These are phyloP conservation scores for Penicillium coprophilum DNA, from an alignment of 495 filamentous ascomycete genomes.

Conservation along the genomic window DNA sequence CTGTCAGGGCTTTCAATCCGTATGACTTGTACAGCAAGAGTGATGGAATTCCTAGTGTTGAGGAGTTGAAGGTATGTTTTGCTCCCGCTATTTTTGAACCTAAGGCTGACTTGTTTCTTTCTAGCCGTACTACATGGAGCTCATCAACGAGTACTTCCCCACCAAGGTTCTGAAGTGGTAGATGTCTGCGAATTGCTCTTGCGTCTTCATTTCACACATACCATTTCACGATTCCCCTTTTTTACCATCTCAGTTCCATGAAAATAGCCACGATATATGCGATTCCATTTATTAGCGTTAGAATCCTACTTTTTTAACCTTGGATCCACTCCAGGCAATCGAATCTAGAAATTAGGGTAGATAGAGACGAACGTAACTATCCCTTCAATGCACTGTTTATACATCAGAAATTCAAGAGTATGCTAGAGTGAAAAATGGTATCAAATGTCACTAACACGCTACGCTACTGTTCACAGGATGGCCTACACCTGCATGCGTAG, in stretches of 20 bases:
- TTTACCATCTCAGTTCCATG: neutral
- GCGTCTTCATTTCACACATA: neutral
- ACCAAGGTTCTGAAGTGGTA: slow-evolving; percentile 76
- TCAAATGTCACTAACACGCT: too few species aligned
- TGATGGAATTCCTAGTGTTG: slow-evolving; percentile 70
- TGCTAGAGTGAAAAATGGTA: too few species aligned
- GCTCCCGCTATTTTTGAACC: neutral
- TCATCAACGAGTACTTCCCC: slow-evolving; percentile 85
- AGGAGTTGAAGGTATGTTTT: slow-evolving; percentile 48
- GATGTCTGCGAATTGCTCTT: slow-evolving; percentile 6
- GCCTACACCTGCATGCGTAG: too few species aligned
- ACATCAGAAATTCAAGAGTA: neutral
- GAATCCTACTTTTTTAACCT: neutral
- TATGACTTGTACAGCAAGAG: slow-evolving; percentile 94
- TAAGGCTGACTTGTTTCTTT: neutral
- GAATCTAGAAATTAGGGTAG: neutral
- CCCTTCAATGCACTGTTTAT: neutral
- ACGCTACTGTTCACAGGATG: too few species aligned
- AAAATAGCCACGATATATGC: slow-evolving; percentile 2
- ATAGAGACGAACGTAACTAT: neutral
- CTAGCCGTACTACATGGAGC: slow-evolving; percentile 74
- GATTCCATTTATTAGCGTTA: slow-evolving; percentile 10
- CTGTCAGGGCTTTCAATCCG: slow-evolving; percentile 83
- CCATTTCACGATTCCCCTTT: slow-evolving; percentile 20
- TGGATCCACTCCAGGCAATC: neutral